Conservation (phyloP, 148 eudicot species). For the Chenopodium quinoa region DNA sequence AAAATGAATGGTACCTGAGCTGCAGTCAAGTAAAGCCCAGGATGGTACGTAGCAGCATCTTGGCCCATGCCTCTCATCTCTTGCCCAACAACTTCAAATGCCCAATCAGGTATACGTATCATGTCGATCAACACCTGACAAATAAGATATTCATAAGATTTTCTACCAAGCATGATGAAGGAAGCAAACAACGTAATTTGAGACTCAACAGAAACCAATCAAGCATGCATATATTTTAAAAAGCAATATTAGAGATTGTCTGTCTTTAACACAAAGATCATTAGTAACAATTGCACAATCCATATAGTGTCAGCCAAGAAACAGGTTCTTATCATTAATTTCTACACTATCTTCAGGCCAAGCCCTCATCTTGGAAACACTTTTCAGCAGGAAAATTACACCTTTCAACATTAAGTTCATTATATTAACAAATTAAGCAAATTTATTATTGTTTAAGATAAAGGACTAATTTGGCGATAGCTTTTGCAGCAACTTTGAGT, state of each 20-base stretch:
- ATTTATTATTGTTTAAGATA: no score
- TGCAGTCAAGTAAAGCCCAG: slow-evolving; percentile 77
- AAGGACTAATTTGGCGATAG: no score
- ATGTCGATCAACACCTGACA: slow-evolving; percentile 83
- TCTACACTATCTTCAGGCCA: no score
- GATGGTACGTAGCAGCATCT: slow-evolving; percentile 81
- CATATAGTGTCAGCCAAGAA: no score
- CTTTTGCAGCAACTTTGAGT: no score
- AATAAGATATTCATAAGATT: background rate
- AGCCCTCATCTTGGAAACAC: no score
- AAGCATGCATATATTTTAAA: background rate
- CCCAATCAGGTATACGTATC: slow-evolving; percentile 97
- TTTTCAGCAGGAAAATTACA: no score
- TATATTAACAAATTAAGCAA: no score
- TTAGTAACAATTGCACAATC: no score
- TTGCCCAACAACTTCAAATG: slow-evolving; percentile 94
- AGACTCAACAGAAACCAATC: background rate
- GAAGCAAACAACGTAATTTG: background rate
- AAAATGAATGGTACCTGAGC: slow-evolving; percentile 61
- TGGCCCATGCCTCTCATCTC: slow-evolving; percentile 95
- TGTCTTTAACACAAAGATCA: no score
- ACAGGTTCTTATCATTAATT: no score
- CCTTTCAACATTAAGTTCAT: no score
- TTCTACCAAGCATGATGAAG: background rate
- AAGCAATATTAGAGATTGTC: background rate